Percentiles rank a stretch among this genome's conserved stretches.
Conservation (phyloP, 176 grass and related monocot genomes). For the Hsuehochloa calcarea region DNA sequence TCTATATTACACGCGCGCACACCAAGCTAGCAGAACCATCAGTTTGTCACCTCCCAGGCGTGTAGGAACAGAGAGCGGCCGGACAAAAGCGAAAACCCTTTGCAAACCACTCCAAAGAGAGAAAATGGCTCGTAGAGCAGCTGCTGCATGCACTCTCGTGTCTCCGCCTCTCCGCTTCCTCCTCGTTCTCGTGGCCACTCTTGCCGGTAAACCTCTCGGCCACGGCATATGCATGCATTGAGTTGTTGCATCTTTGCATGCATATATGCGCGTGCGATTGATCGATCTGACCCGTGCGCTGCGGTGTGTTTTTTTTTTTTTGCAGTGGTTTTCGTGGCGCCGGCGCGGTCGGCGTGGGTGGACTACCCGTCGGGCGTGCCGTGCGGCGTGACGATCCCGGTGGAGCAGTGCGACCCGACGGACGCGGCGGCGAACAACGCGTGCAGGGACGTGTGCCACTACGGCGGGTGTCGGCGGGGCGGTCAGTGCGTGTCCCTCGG, state of each 20-base stretch:
- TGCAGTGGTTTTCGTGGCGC: constrained; percentile 14
- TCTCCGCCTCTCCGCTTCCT: neutral
- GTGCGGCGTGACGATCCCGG: constrained; percentile 54
- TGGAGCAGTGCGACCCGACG: constrained; percentile 56
- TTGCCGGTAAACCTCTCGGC: constrained; percentile 10
- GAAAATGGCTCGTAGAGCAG: constrained; percentile 11
- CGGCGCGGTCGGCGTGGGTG: constrained; percentile 52
- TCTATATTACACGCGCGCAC: constrained; percentile 20
- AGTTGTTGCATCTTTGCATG: neutral
- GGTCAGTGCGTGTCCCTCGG: constrained; percentile 48
- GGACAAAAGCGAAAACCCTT: neutral
- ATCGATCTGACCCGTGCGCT: neutral
- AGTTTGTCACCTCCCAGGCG: constrained; percentile 4
- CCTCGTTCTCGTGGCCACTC: constrained; percentile 18
- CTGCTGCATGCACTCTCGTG: neutral
- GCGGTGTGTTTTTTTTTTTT: neutral
- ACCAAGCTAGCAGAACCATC: neutral
- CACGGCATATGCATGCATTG: neutral
- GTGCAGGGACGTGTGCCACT: constrained; percentile 75
- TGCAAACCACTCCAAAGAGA: neutral
- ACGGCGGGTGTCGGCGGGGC: constrained; percentile 57
- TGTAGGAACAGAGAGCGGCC: neutral
- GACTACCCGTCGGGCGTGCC: constrained; percentile 57
- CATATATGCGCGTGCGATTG: neutral
- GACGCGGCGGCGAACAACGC: constrained; percentile 57